A percentile compares a stretch with the other conserved stretches of the same genome.
These are phyloP conservation scores for Hypoxylon sp. DNA, from an alignment of 2,329 filamentous ascomycete species.

Conservation along the genomic window DNA sequence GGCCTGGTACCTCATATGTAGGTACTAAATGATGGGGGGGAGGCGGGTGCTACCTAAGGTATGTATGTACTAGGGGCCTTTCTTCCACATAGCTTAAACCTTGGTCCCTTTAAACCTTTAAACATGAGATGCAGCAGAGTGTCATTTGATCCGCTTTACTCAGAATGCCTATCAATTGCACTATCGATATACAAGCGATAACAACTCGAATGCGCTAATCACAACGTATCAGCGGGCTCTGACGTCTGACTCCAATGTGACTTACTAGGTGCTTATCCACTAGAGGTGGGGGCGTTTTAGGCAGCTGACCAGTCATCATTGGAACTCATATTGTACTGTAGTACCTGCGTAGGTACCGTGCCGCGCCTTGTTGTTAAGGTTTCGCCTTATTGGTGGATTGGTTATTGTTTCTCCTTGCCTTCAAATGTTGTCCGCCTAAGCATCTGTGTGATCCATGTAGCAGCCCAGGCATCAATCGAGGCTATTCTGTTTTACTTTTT, in stretches of 20 bases:
- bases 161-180: conserved; percentile 41
- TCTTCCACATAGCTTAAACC: conserved; percentile 11
- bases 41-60: conserved; percentile 17
- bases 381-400: conserved; percentile 18
- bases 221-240: conserved; percentile 30
- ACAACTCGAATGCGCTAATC: conserved; percentile 33
- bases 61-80: too few relatives aligned
- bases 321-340: conserved; percentile 22
- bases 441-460: conserved; percentile 5
- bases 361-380: conserved; percentile 2
- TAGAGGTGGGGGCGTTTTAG: conserved; percentile 41
- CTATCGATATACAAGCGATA: conserved; percentile 47
- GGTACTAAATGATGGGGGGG: conserved; percentile 16
- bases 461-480: conserved; percentile 17
- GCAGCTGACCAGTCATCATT: conserved; percentile 42
- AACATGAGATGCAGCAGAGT: conserved; percentile 38
- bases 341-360: too few relatives aligned
- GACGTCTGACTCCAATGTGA: conserved; percentile 34
- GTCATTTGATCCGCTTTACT: conserved; percentile 46
- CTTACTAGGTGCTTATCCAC: conserved; percentile 29
- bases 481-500: not conserved
- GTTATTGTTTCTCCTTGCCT: conserved; percentile 1
- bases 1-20: conserved; percentile 11
- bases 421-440: conserved; percentile 17
- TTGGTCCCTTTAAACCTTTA: conserved; percentile 30